Conservation (phyloP, 768 basidiomycete species). For the Leccinum incarnatum region DNA sequence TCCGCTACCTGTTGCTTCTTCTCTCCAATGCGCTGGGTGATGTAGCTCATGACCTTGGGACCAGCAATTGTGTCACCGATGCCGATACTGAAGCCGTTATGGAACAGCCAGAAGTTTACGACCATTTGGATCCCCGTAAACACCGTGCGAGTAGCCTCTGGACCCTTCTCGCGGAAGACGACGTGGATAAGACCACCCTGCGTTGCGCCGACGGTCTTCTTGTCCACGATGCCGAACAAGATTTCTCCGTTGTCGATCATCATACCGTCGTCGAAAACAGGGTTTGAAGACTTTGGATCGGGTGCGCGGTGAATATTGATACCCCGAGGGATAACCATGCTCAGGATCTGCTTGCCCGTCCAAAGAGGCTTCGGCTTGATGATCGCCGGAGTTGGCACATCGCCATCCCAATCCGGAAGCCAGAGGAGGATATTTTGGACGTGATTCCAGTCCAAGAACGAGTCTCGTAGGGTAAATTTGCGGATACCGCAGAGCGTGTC, state of each 20-base stretch:
- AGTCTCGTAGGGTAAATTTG: conserved; percentile 94
- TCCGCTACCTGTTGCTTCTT: conserved; percentile 77
- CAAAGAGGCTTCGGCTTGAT: conserved; percentile 96
- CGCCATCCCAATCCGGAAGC: conserved; percentile 97
- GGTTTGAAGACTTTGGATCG: conserved; percentile 75
- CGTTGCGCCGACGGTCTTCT: conserved; percentile 97
- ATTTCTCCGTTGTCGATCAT: conserved; percentile 97
- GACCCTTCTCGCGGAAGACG: conserved; percentile 96
- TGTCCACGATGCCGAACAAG: conserved; percentile 92
- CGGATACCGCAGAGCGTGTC: conserved; percentile 97
- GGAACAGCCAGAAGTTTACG: conserved; percentile 98
- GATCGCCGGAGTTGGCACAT: conserved; percentile 88
- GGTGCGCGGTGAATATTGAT: conserved; percentile 88
- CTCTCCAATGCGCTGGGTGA: conserved; percentile 77
- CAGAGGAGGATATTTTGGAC: conserved; percentile 98
- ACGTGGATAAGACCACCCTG: conserved; percentile 95
- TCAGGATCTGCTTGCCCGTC: conserved; percentile 96
- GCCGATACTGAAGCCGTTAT: conserved; percentile 98
- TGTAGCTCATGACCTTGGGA: conserved; percentile 78
- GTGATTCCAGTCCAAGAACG: conserved; percentile 91
- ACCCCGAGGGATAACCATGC: conserved; percentile 88
- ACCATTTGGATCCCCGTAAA: conserved; percentile 94
- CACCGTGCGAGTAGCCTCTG: conserved; percentile 82
- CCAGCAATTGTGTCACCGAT: conserved; percentile 99
- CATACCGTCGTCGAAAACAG: conserved; percentile 90